These are phyloP conservation scores for Metarhizium sp. DNA, from an alignment of 2,329 filamentous ascomycete genomes.

Conservation along the genomic window DNA sequence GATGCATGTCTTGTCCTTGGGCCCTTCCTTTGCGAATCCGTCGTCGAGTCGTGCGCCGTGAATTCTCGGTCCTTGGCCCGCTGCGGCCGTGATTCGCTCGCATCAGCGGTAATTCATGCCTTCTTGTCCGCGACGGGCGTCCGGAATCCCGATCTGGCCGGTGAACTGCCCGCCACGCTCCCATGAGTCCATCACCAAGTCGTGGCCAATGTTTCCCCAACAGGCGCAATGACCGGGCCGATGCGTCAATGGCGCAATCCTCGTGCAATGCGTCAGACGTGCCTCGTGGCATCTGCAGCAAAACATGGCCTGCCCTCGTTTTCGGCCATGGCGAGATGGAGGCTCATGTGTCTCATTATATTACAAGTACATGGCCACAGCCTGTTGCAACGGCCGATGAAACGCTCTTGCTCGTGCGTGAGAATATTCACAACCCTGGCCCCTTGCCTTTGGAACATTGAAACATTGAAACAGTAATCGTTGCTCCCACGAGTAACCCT, in stretches of 20 bases:
- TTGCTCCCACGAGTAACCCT: background rate
- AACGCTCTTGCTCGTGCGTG: too few species aligned
- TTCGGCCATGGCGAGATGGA: too few species aligned
- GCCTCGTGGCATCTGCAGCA: conserved; percentile 1
- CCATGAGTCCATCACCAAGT: background rate
- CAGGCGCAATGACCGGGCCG: background rate
- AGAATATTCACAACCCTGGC: background rate
- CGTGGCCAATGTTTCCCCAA: too few species aligned
- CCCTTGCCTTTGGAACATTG: too few species aligned
- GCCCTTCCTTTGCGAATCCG: background rate
- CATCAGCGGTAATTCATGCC: background rate
- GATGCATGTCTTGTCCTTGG: background rate
- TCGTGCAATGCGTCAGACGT: background rate
- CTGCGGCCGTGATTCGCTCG: background rate
- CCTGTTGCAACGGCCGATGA: too few species aligned
- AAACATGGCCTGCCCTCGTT: too few species aligned
- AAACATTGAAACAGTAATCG: too few species aligned
- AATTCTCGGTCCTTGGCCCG: background rate
- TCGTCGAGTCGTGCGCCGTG: too few species aligned
- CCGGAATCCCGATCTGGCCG: background rate
- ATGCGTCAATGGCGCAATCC: background rate
- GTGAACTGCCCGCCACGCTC: background rate
- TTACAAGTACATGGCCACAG: background rate
- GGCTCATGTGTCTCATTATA: background rate
- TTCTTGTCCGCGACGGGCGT: too few species aligned